Conservation (phyloP, 129 eudicot species). For the Saposhnikovia divaricata region DNA sequence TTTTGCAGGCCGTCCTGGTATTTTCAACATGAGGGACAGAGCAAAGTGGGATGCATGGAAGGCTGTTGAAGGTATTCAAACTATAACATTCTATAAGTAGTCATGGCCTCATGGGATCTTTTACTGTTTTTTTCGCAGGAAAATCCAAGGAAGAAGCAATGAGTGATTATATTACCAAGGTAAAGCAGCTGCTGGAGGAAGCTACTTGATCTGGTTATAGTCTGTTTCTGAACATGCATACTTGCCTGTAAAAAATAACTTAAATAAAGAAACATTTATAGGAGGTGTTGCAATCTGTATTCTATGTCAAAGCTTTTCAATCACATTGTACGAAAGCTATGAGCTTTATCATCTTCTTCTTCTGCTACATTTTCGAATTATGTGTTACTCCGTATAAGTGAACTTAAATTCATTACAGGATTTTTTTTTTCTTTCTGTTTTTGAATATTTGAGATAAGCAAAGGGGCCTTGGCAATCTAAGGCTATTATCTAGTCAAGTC, state of each 20-base stretch:
- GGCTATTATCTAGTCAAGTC: not conserved
- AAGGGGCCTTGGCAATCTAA: not conserved
- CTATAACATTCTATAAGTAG: not conserved
- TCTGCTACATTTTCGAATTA: too few relatives aligned
- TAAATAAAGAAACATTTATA: not conserved
- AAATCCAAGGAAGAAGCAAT: slow-evolving; percentile 80
- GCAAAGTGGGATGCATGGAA: slow-evolving; percentile 99
- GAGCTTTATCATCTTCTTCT: too few relatives aligned
- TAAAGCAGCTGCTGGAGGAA: slow-evolving; percentile 78
- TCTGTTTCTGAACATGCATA: slow-evolving; percentile 4
- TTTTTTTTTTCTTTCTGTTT: too few relatives aligned
- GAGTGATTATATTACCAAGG: slow-evolving; percentile 94
- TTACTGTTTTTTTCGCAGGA: slow-evolving; percentile 31
- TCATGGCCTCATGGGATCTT: not conserved
- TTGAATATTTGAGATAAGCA: not conserved
- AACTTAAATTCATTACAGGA: too few relatives aligned
- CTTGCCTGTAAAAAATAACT: not conserved
- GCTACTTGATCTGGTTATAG: slow-evolving; percentile 23
- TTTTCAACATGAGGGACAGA: slow-evolving; percentile 72
- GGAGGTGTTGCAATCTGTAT: not conserved
- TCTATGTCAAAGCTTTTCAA: too few relatives aligned
- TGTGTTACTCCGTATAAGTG: too few relatives aligned
- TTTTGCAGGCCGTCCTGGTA: slow-evolving; percentile 82
- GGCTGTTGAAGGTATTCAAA: slow-evolving; percentile 68
- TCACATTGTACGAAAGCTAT: too few relatives aligned